Base-by-base conservation (phyloP, 2,329 filamentous ascomycete genomes). In the Aureobasidium sp. region DNA sequence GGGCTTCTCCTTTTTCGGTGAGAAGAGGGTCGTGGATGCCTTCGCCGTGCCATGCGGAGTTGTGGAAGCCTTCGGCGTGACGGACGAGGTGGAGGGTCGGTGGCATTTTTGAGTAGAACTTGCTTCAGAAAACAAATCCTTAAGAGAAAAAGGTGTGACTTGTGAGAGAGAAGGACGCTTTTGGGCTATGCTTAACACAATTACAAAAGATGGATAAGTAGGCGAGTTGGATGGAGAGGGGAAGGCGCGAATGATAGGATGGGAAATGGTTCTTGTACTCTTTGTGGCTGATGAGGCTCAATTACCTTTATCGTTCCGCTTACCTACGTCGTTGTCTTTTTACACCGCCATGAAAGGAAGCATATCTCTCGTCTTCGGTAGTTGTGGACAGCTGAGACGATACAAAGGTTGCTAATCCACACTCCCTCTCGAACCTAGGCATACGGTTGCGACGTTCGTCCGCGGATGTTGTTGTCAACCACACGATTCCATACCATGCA, bases 11-110 rank as follows among this genome's bases (percentile, higher is more conserved):
- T 16, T 86, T 79, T 0, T 83, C 78, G 1, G 91, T 96, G 59
- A 96, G 82, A 62, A 84, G 78, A 1, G 91, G 91, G 70, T 96
- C 92, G n/a, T 72, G 85, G 45, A 96, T 78, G 63, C 76, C 70
- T 71, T 91, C 87, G 75, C 91, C 90, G 64, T 81, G 86, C 34
- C 77, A 69, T 65, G 70, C 79, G 69, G 93, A 82, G 74, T 96
- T 96, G 81, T 96, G 91, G 71, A 83, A 85, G 75, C 90, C 91
- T 71, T 79, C 74, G 13, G 86, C 88, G 73, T 91, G 87, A 74
- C 88, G 87, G 68, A 91, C 82, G 66, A 88, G 79, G 73, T 89
- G 83, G 66, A 89, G 77, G 47, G 78, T 83, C 11, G 72, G 73
- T 27, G 72, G 59, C 64, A 67, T 66, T 16, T 4, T 30, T 25